Base-by-base conservation (phyloP, 192 early-diverging fungal genomes). In the Coemansia sp. region DNA sequence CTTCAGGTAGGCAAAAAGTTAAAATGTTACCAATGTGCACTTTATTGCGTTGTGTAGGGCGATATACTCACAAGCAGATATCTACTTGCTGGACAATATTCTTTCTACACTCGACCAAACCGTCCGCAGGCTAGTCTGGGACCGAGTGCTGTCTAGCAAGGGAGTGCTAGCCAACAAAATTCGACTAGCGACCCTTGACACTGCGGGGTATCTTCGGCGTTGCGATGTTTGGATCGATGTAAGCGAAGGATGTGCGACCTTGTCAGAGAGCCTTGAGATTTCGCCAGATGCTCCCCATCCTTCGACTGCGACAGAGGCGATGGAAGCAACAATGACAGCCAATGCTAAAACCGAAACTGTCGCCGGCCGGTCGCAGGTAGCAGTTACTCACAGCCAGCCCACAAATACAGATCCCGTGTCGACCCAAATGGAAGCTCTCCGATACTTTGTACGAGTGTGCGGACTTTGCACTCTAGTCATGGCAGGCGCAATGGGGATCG, bases 1-100 rank as follows among this genome's bases (percentile, higher is more conserved):
- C 10, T 14, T 14, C 15, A 2, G 11, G 27, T 15, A 55, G 14
- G 10, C 27, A 29, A 0, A 11, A 14, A 9, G 25, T 27, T 55
- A 31, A 29, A 17, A 32, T n/a, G 8, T 27, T 31, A 8, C 11
- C 1, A 29, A 74, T 91, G 0, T 93, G 93, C 72, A 69, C 65
- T 19, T 73, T 91, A 68, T 67, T 84, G 15, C 10, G 25, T 62
- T 10, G n/a, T 66, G 23, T 25, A 89, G 96, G 17, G 85, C 90
- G 9, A 72, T 92, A 0, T 94, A 97, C 79, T 74, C 69, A 11
- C 78, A 92, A 68, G 82, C 88, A 23, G 92, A 94, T 36, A 90
- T 94, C 57, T 85, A 90, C 9, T 70, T 95, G 1, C 68, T 95
- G 25, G 94, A 95, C 64, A 92, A 93, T 64, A 89, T 91, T 7